Evolutionary conservation across 495 filamentous ascomycete species (phyloP).

Genomic region (Podospora appendiculata): DNA sequence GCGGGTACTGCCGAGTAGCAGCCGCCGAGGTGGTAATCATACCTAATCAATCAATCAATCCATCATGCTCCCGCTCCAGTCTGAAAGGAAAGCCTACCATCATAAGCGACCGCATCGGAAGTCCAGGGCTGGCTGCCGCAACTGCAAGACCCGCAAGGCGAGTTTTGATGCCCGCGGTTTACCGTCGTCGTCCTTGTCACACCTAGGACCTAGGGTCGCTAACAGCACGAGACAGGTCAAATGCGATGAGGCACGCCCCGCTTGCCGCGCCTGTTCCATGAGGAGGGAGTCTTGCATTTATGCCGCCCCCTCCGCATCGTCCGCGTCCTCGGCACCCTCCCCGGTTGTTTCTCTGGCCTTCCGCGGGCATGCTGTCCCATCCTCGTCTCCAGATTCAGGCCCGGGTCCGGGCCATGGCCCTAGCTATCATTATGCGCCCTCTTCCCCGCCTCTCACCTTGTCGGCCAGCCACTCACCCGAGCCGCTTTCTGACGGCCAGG

Average conservation of each 20-base stretch:
- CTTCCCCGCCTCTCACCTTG: too few relatives aligned
- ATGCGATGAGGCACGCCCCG: slow-evolving; percentile 42
- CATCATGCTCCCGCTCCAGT: too few relatives aligned
- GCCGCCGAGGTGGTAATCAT: too few relatives aligned
- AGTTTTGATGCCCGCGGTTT: too few relatives aligned
- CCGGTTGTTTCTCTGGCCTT: neutral
- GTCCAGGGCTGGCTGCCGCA: slow-evolving; percentile 42
- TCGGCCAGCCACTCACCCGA: too few relatives aligned
- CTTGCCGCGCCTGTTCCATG: slow-evolving; percentile 37
- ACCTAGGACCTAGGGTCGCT: neutral
- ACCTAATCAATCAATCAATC: too few relatives aligned
- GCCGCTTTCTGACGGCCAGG: neutral
- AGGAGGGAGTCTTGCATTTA: slow-evolving; percentile 39
- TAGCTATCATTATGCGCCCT: neutral
- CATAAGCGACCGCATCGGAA: slow-evolving; percentile 46
- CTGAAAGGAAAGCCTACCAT: slow-evolving; percentile 24
- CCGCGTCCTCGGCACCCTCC: neutral
- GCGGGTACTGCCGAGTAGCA: too few relatives aligned
- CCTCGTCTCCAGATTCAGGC: neutral
- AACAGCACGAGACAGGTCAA: slow-evolving; percentile 19
- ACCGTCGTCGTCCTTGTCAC: neutral
- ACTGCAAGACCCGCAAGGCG: slow-evolving; percentile 36
- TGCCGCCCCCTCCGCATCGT: neutral
- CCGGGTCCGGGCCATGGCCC: neutral
- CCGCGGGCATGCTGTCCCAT: neutral